Conservation (phyloP, 306 rosid species). For the Vigna angularis region DNA sequence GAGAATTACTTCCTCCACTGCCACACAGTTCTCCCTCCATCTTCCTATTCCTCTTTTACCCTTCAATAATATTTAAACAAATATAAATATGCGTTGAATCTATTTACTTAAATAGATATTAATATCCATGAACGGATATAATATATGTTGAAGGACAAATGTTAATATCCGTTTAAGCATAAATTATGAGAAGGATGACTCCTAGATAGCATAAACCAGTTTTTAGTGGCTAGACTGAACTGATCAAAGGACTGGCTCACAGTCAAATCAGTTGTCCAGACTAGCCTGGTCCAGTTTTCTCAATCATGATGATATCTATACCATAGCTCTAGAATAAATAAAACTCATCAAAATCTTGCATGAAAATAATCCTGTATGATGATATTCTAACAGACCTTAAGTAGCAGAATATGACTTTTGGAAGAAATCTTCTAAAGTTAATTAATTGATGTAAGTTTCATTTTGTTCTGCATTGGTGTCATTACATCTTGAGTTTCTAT, state of each 20-base stretch:
- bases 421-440: background rate
- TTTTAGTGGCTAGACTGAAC: background rate
- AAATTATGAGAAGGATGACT: no score
- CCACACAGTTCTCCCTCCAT: no score
- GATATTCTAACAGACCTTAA: background rate
- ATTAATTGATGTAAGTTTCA: background rate
- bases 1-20: no score
- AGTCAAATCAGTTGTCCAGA: background rate
- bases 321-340: background rate
- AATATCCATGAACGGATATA: no score
- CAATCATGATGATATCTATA: background rate
- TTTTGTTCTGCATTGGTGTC: background rate
- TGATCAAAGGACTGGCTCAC: background rate
- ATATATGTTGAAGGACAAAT: no score
- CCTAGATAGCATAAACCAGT: no score
- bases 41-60: no score
- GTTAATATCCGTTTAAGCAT: no score
- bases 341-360: background rate
- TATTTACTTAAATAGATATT: no score
- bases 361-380: background rate
- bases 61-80: no score
- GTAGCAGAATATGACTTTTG: background rate
- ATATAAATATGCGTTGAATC: no score
- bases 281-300: background rate
- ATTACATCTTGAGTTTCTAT: slow-evolving; percentile 18